These are phyloP conservation scores for Auricularia heimuer DNA, from an alignment of 768 basidiomycete genomes.

Conservation along the genomic window DNA sequence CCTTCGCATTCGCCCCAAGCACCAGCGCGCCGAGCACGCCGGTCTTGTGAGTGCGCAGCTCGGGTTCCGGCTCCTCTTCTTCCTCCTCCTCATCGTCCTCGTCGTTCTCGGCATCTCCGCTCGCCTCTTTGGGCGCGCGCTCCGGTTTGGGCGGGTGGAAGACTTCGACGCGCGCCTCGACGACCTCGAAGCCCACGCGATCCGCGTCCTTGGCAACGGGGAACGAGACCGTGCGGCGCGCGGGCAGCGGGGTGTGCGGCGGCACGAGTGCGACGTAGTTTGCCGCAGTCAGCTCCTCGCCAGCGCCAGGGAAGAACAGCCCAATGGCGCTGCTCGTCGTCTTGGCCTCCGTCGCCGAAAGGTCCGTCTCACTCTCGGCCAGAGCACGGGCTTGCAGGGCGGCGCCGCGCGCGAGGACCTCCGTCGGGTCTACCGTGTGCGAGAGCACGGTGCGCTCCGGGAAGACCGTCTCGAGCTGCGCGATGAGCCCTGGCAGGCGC, in stretches of 20 bases:
- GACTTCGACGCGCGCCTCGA: constrained; percentile 61
- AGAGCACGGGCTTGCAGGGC: constrained; percentile 65
- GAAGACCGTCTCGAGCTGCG: constrained; percentile 40
- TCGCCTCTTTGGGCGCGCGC: constrained; percentile 35
- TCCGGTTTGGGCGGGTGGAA: constrained; percentile 29
- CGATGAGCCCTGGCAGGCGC: constrained; percentile 65
- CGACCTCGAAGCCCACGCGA: constrained; percentile 57
- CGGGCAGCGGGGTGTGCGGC: constrained; percentile 66
- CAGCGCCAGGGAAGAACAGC: constrained; percentile 50
- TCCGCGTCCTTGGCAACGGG: constrained; percentile 38
- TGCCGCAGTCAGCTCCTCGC: constrained; percentile 22
- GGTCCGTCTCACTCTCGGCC: constrained; percentile 39
- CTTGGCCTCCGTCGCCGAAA: constrained; percentile 33
- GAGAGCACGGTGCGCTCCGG: constrained; percentile 45
- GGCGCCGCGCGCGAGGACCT: constrained; percentile 66
- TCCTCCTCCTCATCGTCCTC: constrained; percentile 36
- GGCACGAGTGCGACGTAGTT: constrained; percentile 56
- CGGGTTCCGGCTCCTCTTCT: constrained; percentile 47
- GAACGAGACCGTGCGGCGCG: constrained; percentile 47
- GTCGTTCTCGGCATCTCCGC: constrained; percentile 37
- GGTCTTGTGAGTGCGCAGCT: neutral
- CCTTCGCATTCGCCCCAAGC: constrained; percentile 15
- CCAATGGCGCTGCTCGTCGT: constrained; percentile 59
- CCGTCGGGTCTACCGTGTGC: constrained; percentile 66
- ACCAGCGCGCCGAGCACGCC: neutral